Evolutionary conservation across 1,139 yeast genomes (phyloP), one percentile per base, ranked within the genome.

Genomic region (Candida glucosophila): DNA sequence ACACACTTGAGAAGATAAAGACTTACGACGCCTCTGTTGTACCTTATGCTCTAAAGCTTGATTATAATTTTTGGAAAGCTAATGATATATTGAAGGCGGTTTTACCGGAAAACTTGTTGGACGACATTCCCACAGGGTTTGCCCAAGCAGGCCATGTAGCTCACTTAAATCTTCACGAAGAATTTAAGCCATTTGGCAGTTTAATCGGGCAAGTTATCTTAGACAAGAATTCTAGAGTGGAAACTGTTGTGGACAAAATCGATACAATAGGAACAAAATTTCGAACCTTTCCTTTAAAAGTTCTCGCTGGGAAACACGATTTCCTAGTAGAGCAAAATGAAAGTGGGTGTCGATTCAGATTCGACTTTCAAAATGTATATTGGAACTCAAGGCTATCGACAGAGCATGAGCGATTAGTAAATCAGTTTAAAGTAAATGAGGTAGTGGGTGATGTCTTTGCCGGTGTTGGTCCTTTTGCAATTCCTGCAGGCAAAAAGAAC

Each of bases 381-480:
- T 92, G 99, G 99, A 92, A 92, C 52, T 85, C 97, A 9, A 69
- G 98, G 39, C 62, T 92, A 29, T 92, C 86, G 41, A 81, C 95
- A 0, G 99, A 92, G 44, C 99, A 92, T 51, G 92, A 77, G 28
- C 62, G 97, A 32, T 55, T 92, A 25, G 77, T 90, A 7, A 46
- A 55, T 3, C 52, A 49, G 29, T 88, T 92, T 46, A 45, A 67
- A 34, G 60, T 68, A 2, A 67, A 76, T 7, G 81, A 79, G 33
- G 81, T 83, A 2, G 83, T 92, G 1, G 85, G 86, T 38, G 99
- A 92, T 58, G 97, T 86, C 0, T 83, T 92, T 72, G 98, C 96
- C 1, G 99, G 99, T 19, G 98, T 92, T 2, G 99, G 99, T 0
- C 99, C 99, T 3, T 92, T 92, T 59, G 92, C 94, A 2, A 74